Base-by-base conservation (phyloP, 441 rosid species). In the Adansonia grandidieri region DNA sequence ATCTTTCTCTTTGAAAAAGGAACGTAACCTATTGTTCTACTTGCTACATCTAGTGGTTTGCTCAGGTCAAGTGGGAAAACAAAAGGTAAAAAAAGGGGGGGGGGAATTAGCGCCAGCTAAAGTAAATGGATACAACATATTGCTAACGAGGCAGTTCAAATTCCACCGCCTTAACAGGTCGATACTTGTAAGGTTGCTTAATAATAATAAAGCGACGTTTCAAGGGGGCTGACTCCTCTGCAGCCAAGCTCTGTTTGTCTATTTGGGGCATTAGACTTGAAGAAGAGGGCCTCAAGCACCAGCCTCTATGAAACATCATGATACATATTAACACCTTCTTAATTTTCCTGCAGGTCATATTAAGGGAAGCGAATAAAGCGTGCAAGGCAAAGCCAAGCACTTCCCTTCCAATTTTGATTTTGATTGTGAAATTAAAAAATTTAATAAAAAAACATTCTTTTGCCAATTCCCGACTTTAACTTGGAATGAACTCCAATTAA, bases 211-310 rank as follows among this genome's bases (percentile, higher is more conserved):
- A 91, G 48, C 87, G 85, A 11, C 80, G 86, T 60, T 78, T 79
- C 15, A 71, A 48, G 62, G 90, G 8, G 40, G 61, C 79, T 9
- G 86, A 77, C 73, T 84, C 91, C 72, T 87, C 88, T 6, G 86
- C 82, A 1, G 92, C 89, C 58, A 89, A 78, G 56, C 77, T 47
- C n/a, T 87, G 84, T 28, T 79, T 86, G 96, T 75, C 87, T 65
- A 64, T 84, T 82, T n/a, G 92, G 86, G 28, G 92, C 83, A 86
- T 91, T 94, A 0, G 91, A 89, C 84, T 93, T 93, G 90, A 89
- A 90, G 77, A 88, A 91, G 24, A 95, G 91, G 66, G 99, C 96
- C 82, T 91, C 93, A 3, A 90, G 87, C 72, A 95, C 97, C n/a
- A 91, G 87, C 70, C 86, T 85, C 11, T 87, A 83, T 37, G 92